A percentile compares a stretch with the other conserved stretches of the same genome.
phyloP scores from a whole-genome alignment of 192 early-diverging fungal species.

The Coemansia sp. region DNA sequence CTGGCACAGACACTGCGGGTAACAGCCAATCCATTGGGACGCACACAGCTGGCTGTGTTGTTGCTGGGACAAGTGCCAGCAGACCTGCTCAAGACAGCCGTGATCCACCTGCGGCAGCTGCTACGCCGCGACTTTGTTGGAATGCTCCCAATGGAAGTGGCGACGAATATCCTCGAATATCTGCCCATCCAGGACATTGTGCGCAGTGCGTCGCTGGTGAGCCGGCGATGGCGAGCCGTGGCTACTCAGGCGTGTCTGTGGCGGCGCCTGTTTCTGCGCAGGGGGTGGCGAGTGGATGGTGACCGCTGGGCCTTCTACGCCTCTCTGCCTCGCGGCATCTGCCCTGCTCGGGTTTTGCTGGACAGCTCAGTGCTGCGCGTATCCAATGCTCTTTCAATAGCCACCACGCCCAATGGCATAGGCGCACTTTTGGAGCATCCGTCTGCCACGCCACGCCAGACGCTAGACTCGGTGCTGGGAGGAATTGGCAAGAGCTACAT shows the following conservation, averaged over 20 bases:
- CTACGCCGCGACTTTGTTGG: conserved; percentile 51
- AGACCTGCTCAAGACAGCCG: conserved; percentile 29
- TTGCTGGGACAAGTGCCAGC: conserved; percentile 38
- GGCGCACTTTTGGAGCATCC: neutral
- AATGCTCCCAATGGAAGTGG: conserved; percentile 42
- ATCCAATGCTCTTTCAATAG: conserved; percentile 6
- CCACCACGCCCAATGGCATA: neutral
- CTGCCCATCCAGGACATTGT: conserved; percentile 35
- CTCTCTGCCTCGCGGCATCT: conserved; percentile 14
- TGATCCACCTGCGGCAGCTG: conserved; percentile 31
- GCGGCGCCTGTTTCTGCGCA: conserved; percentile 27
- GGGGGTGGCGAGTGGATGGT: conserved; percentile 36
- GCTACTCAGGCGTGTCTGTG: conserved; percentile 43
- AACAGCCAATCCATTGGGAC: conserved; percentile 21
- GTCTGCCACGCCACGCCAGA: neutral
- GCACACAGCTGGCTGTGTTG: conserved; percentile 33
- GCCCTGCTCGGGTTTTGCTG: conserved; percentile 10
- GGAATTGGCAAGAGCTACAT: neutral
- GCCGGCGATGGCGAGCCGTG: conserved; percentile 28
- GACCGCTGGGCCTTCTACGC: conserved; percentile 43
- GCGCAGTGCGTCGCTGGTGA: conserved; percentile 29
- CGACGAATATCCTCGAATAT: conserved; percentile 33
- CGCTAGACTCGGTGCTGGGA: conserved; percentile 14
- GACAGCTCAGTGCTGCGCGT: conserved; percentile 28
- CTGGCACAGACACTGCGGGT: conserved; percentile 25